Evolutionary conservation across 2,329 filamentous ascomycete genomes (phyloP), one percentile per base, ranked within the genome.

Genomic region (Trichoderma cornu-damae): DNA sequence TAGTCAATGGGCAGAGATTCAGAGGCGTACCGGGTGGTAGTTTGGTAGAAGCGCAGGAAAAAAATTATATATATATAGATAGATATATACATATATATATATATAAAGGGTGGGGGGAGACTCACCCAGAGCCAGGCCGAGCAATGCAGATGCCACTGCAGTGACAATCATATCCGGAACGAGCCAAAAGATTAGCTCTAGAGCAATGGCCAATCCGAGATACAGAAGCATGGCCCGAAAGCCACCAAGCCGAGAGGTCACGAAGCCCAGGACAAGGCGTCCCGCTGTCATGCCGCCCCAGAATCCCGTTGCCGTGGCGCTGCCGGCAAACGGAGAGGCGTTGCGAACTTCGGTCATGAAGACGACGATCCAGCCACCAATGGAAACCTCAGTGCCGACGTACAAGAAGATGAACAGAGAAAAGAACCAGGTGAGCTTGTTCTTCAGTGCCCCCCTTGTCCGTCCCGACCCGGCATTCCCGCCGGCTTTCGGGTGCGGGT

Each of bases 351-450:
- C 79, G 24, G 90, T 84, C 88, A 94, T 93, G 69, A 94, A 93
- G 4, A 85, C 84, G 52, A 91, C 86, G 57, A 94, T 88, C 90
- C 89, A 94, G 4, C 89, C 89, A 18, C 88, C 87, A 0, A 92
- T 78, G 0, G 85, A 84, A 43, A 89, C 86, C 69, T 94, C 89
- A 1, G 85, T 77, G 6, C 90, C 89, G 0, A 92, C 86, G 65
- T 93, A 93, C 30, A 82, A 81, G 9, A 94, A 79, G 20, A 93
- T 75, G 70, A 93, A 94, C 1, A 86, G 61, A 0, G 88, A 79
- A 61, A 81, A 83, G n/a, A 88, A 73, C 86, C 87, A 90, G 1
- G 53, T 57, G 4, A 57, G 30, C 32, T 55, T 55, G 42, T 20
- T 55, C 51, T 47, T 55, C n/a, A 55, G 51, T 24, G 51, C 51